Percentiles rank a stretch among this genome's conserved stretches.
Conservation (phyloP, 176 grass and related monocot genomes). For the Zizania latifolia region DNA sequence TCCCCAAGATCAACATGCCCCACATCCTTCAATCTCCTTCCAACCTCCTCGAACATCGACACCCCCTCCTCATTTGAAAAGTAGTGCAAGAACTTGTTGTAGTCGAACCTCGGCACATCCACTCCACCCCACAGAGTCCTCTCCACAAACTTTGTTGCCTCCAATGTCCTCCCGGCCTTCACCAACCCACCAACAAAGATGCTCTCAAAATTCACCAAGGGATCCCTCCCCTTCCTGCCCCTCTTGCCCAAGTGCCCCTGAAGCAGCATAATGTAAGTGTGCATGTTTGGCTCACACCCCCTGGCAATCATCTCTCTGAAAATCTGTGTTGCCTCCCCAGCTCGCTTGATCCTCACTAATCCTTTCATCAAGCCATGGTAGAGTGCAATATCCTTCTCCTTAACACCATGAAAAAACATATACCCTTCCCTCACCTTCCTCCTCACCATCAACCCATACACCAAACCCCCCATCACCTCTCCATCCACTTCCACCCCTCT, state of each 20-base stretch:
- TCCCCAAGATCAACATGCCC: constrained; percentile 65
- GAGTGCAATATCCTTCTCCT: constrained; percentile 42
- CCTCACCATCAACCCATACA: constrained; percentile 53
- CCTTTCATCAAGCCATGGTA: constrained; percentile 87
- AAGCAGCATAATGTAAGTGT: constrained; percentile 89
- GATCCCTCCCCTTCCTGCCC: constrained; percentile 63
- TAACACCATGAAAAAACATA: constrained; percentile 38
- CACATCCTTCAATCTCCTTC: constrained; percentile 49
- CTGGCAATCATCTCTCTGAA: constrained; percentile 61
- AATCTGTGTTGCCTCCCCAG: constrained; percentile 53
- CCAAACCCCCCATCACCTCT: constrained; percentile 48
- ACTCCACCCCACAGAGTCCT: constrained; percentile 67
- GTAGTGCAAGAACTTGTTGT: constrained; percentile 73
- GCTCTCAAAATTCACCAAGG: constrained; percentile 72
- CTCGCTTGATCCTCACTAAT: constrained; percentile 60
- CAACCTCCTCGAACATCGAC: constrained; percentile 60
- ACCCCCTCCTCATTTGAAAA: constrained; percentile 65
- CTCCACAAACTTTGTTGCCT: constrained; percentile 78
- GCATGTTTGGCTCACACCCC: constrained; percentile 73
- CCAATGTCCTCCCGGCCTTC: constrained; percentile 64
- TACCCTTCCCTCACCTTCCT: constrained; percentile 60
- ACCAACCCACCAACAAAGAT: constrained; percentile 84
- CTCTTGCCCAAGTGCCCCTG: constrained; percentile 82
- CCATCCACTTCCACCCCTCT: constrained; percentile 51
- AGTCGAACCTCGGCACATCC: constrained; percentile 78